Evolutionary conservation across 257 asterid genomes (phyloP), one percentile per base, ranked within the genome.

Genomic region (Lavandula angustifolia): DNA sequence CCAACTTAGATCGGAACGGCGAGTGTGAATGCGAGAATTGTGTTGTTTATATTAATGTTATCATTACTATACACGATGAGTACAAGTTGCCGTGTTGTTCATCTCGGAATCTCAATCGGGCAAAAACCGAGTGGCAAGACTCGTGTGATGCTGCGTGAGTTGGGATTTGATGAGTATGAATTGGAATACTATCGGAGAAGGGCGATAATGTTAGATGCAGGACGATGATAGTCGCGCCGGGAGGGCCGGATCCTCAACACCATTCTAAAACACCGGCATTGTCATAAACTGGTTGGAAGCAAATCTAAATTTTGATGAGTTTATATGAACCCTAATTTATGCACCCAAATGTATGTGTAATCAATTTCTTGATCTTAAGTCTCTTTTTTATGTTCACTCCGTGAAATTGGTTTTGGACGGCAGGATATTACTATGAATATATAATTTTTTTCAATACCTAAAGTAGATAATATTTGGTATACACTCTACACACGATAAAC

Each of bases 221-320:
- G 10, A 73, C 78, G 1, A 75, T 17, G 71, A 78, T 87, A 63
- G 58, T 7, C 3, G 77, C 85, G 7, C 89, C 82, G 0, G 50
- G 60, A 33, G 85, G 88, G 37, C 85, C 88, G 12, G 81, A 82
- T 60, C 77, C 78, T 70, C 80, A 75, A 34, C 82, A 77, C 57
- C 88, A 79, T 64, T 73, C 59, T 29, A 71, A 57, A 17, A 64
- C 66, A 32, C 63, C 85, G 2, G 2, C 64, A 12, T 32, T 22
- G 8, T 33, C 60, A 3, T 65, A 49, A 44, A 1, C 7, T 37
- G 1, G 4, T 32, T 2, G 1, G 7, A 37, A 2, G 4, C 29
- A 31, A 29, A 62, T 62, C 41, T 17, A 27, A 5, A 3, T 29
- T n/a, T 53, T 31, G 9, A 31, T 53, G 59, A 27, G 38, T 34